These are phyloP conservation scores for Monascus ruber DNA, from an alignment of 2,329 filamentous ascomycete species.

Conservation along the genomic window DNA sequence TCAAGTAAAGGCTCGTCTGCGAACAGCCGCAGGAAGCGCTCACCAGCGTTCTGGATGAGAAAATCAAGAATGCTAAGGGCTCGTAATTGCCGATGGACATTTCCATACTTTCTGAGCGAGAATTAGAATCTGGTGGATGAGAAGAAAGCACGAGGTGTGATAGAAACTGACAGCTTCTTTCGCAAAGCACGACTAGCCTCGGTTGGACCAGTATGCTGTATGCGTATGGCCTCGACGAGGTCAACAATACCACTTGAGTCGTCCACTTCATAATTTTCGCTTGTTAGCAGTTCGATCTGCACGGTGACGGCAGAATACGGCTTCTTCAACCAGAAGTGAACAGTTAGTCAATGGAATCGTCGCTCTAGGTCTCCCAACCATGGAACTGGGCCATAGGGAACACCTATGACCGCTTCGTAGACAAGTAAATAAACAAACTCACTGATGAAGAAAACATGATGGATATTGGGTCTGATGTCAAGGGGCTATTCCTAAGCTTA, in stretches of 20 bases:
- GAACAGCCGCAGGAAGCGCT: constrained; percentile 75
- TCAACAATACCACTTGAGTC: constrained; percentile 87
- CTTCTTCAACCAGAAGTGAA: constrained; percentile 45
- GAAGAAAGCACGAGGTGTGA: not conserved
- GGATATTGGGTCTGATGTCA: constrained; percentile 1
- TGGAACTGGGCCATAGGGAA: too few relatives aligned
- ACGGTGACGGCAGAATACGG: constrained; percentile 92
- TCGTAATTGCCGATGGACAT: constrained; percentile 79
- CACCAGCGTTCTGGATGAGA: constrained; percentile 85
- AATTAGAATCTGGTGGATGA: constrained; percentile 4
- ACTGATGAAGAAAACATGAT: constrained; percentile 27
- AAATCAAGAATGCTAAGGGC: constrained; percentile 83
- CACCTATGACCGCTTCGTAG: not conserved
- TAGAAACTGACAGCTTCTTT: constrained; percentile 66
- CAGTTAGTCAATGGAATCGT: not conserved
- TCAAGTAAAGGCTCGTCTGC: constrained; percentile 87
- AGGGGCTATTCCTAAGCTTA: not conserved
- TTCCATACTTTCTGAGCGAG: constrained; percentile 69
- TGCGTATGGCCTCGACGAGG: constrained; percentile 82
- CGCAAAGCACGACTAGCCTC: constrained; percentile 86
- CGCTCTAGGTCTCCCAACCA: not conserved
- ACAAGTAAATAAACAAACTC: constrained; percentile 7
- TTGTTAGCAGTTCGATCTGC: constrained; percentile 79
- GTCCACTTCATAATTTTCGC: constrained; percentile 80
- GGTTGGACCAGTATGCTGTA: constrained; percentile 73